phyloP scores from a whole-genome alignment of 768 basidiomycete species.

The Boletales sp. region DNA sequence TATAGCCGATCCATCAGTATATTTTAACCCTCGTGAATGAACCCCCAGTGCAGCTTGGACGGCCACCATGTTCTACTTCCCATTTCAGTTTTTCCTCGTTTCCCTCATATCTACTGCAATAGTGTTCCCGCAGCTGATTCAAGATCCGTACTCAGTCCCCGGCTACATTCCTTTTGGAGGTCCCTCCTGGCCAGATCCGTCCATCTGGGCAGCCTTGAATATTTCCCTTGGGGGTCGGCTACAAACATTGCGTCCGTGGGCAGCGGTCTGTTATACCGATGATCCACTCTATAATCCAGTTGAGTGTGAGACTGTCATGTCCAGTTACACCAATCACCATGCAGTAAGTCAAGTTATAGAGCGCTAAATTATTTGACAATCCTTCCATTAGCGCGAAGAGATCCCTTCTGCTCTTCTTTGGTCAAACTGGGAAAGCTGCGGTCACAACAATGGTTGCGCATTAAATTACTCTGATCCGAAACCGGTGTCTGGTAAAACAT shows the following conservation, averaged over 20 bases:
- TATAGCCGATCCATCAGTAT: too few relatives aligned
- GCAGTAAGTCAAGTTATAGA: not conserved
- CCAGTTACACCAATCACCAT: constrained; percentile 10
- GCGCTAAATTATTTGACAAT: too few relatives aligned
- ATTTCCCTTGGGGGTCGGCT: constrained; percentile 6
- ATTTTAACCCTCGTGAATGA: too few relatives aligned
- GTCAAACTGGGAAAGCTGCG: constrained; percentile 20
- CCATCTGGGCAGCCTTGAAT: constrained; percentile 11
- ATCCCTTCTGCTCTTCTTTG: constrained; percentile 15
- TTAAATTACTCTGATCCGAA: constrained; percentile 18
- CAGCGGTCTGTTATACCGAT: constrained; percentile 4
- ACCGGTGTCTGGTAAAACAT: constrained; percentile 4
- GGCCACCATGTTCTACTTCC: too few relatives aligned
- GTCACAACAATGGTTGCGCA: constrained; percentile 10
- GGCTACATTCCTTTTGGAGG: too few relatives aligned
- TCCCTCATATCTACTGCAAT: too few relatives aligned
- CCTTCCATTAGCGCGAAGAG: constrained; percentile 9
- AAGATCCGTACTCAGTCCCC: too few relatives aligned
- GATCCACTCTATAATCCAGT: constrained; percentile 3
- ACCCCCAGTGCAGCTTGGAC: too few relatives aligned
- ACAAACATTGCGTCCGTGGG: constrained; percentile 13
- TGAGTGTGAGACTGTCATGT: constrained; percentile 8
- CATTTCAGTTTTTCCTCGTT: too few relatives aligned
- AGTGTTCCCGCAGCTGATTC: too few relatives aligned
- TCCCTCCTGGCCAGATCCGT: constrained; percentile 6